Percentiles rank a stretch among this genome's conserved stretches.
These are phyloP conservation scores for Osmanthus fragrans DNA, from an alignment of 257 asterid genomes.

Conservation along the genomic window DNA sequence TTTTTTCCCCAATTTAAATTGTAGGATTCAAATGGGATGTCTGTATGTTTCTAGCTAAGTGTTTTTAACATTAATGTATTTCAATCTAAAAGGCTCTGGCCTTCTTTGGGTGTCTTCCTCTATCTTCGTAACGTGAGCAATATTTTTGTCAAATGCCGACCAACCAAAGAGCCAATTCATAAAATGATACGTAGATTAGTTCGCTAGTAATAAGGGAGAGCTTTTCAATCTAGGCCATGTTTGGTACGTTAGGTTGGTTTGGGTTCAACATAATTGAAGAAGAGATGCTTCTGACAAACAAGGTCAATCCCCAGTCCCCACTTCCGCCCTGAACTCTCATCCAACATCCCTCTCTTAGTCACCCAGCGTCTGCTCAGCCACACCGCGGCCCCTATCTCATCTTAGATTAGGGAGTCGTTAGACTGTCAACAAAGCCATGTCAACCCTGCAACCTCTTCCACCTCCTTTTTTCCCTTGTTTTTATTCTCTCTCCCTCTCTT, in stretches of 20 bases:
- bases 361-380: background rate
- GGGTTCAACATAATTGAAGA: background rate
- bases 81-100: slow-evolving; percentile 16
- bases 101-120: background rate
- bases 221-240: background rate
- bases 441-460: background rate
- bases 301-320: background rate
- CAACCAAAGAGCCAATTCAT: background rate
- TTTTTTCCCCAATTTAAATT: background rate
- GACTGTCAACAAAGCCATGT: background rate
- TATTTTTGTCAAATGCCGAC: background rate
- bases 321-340: background rate
- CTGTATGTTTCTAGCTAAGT: slow-evolving; percentile 24
- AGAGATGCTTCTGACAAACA: background rate
- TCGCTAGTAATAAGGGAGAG: background rate
- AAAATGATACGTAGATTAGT: background rate
- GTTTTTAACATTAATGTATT: slow-evolving; percentile 29
- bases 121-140: background rate
- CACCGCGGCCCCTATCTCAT: background rate
- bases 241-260: background rate
- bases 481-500: background rate
- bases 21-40: background rate
- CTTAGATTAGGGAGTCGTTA: background rate
- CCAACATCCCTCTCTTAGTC: background rate
- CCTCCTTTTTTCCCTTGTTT: background rate